phyloP scores from a whole-genome alignment of 148 eudicot genomes.

The Amaranthus palmeri region DNA sequence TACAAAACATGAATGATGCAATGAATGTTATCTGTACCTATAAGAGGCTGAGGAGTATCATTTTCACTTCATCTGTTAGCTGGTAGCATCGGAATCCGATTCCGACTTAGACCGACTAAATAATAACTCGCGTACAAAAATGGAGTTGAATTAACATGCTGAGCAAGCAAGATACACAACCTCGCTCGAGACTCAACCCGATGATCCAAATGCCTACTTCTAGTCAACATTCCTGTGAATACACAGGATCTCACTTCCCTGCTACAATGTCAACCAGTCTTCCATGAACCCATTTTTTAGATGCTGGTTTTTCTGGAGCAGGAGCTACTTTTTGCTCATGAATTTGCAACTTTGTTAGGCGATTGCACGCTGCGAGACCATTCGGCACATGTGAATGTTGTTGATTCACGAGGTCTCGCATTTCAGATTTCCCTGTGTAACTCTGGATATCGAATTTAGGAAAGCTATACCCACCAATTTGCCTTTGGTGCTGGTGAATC shows the following conservation, averaged over 20 bases:
- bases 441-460: conserved; percentile 11
- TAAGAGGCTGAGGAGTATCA: too few relatives aligned
- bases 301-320: conserved; percentile 15
- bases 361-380: conserved; percentile 22
- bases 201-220: too few relatives aligned
- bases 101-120: too few relatives aligned
- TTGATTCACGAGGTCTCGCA: conserved; percentile 18
- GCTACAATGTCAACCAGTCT: conserved; percentile 68
- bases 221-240: too few relatives aligned
- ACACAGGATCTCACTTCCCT: conserved; percentile 23
- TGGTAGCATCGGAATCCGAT: too few relatives aligned
- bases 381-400: conserved; percentile 17
- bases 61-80: too few relatives aligned
- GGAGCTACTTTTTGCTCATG: conserved; percentile 19
- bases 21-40: too few relatives aligned
- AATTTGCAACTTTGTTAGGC: conserved; percentile 19
- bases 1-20: too few relatives aligned
- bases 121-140: too few relatives aligned
- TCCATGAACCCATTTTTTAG: conserved; percentile 87
- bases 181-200: too few relatives aligned
- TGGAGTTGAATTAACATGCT: too few relatives aligned
- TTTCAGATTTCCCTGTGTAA: conserved; percentile 10
- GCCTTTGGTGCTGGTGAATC: conserved; percentile 9
- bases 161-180: too few relatives aligned
- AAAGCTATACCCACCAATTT: conserved; percentile 9